These are phyloP conservation scores for Ustilago shanxiensis DNA, from an alignment of 1,284 basidiomycete species.

Conservation along the genomic window DNA sequence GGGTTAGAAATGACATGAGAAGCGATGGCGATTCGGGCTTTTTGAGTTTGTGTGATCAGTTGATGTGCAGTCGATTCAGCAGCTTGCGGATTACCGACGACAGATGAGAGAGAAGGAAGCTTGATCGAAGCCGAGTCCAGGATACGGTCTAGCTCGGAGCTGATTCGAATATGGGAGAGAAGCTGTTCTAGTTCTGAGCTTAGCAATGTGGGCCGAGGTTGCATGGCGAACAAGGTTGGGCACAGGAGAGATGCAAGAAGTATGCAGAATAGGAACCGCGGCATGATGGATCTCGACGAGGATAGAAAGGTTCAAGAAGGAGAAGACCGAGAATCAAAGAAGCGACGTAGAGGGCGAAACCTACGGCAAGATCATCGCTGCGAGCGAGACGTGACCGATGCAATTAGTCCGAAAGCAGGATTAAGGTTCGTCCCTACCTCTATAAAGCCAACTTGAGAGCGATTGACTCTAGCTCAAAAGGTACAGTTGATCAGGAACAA, in stretches of 20 bases:
- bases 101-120: not conserved
- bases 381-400: not conserved
- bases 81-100: not conserved
- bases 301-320: not conserved
- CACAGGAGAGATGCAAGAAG: not conserved
- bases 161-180: not conserved
- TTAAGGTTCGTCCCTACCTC: not conserved
- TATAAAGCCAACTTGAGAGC: not conserved
- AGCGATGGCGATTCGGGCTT: constrained; percentile 24
- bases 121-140: constrained; percentile 1
- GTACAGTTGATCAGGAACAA: not conserved
- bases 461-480: not conserved
- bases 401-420: not conserved
- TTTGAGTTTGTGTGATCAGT: constrained; percentile 15
- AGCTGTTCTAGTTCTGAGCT: not conserved
- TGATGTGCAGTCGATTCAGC: not conserved
- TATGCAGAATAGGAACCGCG: not conserved
- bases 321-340: not conserved
- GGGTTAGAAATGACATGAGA: constrained; percentile 5
- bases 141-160: not conserved
- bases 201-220: not conserved
- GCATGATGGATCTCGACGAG: not conserved
- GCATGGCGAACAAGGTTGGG: not conserved
- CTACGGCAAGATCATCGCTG: not conserved
- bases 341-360: not conserved